Percentiles rank a stretch among this genome's conserved stretches.
Conservation (phyloP, 345 rosid genomes). For the Gynandropsis gynandra region DNA sequence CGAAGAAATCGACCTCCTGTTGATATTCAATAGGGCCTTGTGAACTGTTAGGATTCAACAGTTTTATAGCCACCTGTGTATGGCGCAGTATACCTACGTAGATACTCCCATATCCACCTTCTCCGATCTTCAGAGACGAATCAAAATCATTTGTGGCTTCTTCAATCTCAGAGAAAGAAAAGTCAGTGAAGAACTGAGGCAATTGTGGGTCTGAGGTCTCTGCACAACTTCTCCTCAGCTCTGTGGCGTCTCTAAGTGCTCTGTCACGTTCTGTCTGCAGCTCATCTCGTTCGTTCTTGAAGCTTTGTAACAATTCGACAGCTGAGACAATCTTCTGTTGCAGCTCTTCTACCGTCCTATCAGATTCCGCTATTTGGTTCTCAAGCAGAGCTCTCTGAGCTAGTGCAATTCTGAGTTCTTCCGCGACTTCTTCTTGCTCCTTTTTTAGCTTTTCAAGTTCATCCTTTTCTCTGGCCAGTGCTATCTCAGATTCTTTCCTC, state of each 20-base stretch:
- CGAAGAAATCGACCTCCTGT: constrained; percentile 52
- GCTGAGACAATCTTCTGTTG: constrained; percentile 49
- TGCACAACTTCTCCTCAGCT: constrained; percentile 42
- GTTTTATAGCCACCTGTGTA: constrained; percentile 69
- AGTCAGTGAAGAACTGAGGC: constrained; percentile 57
- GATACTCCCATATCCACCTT: constrained; percentile 91
- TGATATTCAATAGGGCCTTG: constrained; percentile 84
- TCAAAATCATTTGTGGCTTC: constrained; percentile 66
- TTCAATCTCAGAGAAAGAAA: constrained; percentile 60
- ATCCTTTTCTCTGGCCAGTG: constrained; percentile 36
- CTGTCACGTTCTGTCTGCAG: constrained; percentile 57
- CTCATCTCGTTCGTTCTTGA: constrained; percentile 47
- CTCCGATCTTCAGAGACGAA: constrained; percentile 66
- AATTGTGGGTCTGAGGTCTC: constrained; percentile 43
- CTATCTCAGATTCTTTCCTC: constrained; percentile 52
- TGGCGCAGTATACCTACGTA: constrained; percentile 57
- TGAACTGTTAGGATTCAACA: constrained; percentile 52
- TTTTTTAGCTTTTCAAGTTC: constrained; percentile 40
- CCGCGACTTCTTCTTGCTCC: constrained; percentile 38
- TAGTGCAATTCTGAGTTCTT: constrained; percentile 40
- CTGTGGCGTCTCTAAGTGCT: constrained; percentile 67
- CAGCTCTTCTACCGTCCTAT: constrained; percentile 41
- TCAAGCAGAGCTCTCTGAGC: constrained; percentile 42
- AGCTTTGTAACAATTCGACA: constrained; percentile 44
- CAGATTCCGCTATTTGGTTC: constrained; percentile 40